Evolutionary conservation across 106 monocot genomes (phyloP).

Genomic region (Narthecium ossifragum): DNA sequence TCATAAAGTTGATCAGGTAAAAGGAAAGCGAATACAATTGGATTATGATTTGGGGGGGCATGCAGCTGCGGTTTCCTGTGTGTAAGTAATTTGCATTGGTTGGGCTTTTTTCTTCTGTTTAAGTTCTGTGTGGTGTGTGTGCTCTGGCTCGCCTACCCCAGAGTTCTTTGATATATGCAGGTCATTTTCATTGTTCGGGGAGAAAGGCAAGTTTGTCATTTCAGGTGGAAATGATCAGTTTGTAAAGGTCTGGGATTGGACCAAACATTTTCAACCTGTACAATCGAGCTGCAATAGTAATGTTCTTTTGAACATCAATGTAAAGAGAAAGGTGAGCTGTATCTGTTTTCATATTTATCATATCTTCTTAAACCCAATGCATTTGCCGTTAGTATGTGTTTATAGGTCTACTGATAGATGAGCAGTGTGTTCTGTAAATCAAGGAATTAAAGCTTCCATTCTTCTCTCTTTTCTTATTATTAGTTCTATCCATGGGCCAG

Average conservation of each 20-base stretch:
- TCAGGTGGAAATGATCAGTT: slow-evolving; percentile 76
- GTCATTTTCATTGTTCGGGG: slow-evolving; percentile 67
- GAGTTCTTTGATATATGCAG: slow-evolving; percentile 16
- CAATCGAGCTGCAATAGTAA: slow-evolving; percentile 9
- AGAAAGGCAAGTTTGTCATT: slow-evolving; percentile 64
- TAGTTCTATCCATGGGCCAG: too few relatives aligned
- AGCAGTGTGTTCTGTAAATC: too few relatives aligned
- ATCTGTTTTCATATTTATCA: too few relatives aligned
- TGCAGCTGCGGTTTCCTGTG: slow-evolving; percentile 70
- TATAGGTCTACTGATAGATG: too few relatives aligned
- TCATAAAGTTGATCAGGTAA: background rate
- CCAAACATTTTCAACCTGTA: slow-evolving; percentile 21
- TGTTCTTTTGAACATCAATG: slow-evolving; percentile 13
- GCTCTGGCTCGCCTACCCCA: background rate
- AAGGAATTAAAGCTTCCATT: too few relatives aligned
- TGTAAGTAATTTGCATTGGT: slow-evolving; percentile 42
- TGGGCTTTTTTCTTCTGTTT: too few relatives aligned
- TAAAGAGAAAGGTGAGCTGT: slow-evolving; percentile 25
- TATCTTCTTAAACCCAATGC: too few relatives aligned
- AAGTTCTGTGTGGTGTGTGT: background rate
- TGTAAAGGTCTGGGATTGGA: slow-evolving; percentile 79
- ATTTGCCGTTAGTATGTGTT: too few relatives aligned
- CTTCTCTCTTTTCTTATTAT: too few relatives aligned
- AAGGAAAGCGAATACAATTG: slow-evolving; percentile 33
- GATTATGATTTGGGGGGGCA: slow-evolving; percentile 69